Evolutionary conservation across 441 rosid species (phyloP).

Genomic region (Aleurites moluccanus): DNA sequence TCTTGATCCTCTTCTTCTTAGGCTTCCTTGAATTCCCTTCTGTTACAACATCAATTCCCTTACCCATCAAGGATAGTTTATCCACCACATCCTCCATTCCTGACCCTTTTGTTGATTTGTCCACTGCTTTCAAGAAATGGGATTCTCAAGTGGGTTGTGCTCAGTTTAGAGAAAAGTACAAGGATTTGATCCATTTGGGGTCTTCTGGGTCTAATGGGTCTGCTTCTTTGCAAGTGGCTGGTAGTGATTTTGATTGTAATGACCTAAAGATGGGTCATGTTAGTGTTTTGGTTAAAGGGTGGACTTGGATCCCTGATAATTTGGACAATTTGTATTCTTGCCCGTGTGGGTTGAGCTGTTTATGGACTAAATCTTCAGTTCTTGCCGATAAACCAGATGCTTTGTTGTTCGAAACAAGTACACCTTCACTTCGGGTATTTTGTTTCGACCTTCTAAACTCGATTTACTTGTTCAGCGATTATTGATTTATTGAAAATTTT

Average conservation of each 20-base stretch:
- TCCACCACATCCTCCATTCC: conserved; percentile 13
- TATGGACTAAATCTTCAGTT: conserved; percentile 93
- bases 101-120: conserved; percentile 59
- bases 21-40: conserved; percentile 78
- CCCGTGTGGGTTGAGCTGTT: conserved; percentile 80
- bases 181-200: conserved; percentile 28
- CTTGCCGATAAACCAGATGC: conserved; percentile 86
- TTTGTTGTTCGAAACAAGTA: conserved; percentile 72
- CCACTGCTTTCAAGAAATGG: conserved; percentile 63
- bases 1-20: conserved; percentile 67
- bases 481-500: not conserved
- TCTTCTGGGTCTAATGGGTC: conserved; percentile 40
- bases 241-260: conserved; percentile 45
- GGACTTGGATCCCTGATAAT: conserved; percentile 99
- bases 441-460: not conserved
- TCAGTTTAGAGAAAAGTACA: conserved; percentile 50
- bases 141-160: conserved; percentile 79
- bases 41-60: conserved; percentile 41
- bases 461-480: not conserved
- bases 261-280: conserved; percentile 62
- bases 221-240: conserved; percentile 52
- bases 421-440: conserved; percentile 72
- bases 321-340: conserved; percentile 84
- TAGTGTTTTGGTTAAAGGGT: conserved; percentile 76
- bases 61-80: conserved; percentile 15